Evolutionary conservation across 768 basidiomycete species (phyloP).

Genomic region (Hemileccinum rubropunctum): DNA sequence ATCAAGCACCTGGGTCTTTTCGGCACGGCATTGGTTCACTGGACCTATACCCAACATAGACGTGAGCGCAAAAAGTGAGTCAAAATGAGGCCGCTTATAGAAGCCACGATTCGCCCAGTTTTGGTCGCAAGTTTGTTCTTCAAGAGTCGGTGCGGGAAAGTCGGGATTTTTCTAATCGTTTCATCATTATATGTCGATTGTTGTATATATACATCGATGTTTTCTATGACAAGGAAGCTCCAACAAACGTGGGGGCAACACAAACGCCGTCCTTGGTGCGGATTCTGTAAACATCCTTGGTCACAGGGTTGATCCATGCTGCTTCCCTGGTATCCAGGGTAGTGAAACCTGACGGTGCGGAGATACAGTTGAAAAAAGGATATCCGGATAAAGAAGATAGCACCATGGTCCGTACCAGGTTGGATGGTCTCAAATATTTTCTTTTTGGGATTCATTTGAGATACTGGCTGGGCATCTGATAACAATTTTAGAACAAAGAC

Average conservation of each 20-base stretch:
- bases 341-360: conserved; percentile 60
- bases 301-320: conserved; percentile 87
- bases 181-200: neutral
- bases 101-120: no score
- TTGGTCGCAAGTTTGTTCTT: no score
- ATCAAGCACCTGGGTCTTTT: conserved; percentile 32
- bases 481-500: neutral
- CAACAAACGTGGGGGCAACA: conserved; percentile 74
- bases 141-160: neutral
- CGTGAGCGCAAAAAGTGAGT: conserved; percentile 1
- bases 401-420: conserved; percentile 51
- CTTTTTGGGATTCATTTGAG: conserved; percentile 96
- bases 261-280: conserved; percentile 85
- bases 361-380: conserved; percentile 5
- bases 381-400: conserved; percentile 3
- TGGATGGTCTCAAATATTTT: conserved; percentile 98
- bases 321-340: conserved; percentile 79
- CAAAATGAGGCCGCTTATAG: neutral
- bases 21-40: conserved; percentile 34
- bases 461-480: conserved; percentile 60
- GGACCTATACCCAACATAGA: conserved; percentile 34
- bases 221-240: conserved; percentile 85
- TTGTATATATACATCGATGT: conserved; percentile 10
- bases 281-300: conserved; percentile 78
- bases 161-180: no score